Conservation (phyloP, 2,329 filamentous ascomycete species). For the Thelonectria rubi region DNA sequence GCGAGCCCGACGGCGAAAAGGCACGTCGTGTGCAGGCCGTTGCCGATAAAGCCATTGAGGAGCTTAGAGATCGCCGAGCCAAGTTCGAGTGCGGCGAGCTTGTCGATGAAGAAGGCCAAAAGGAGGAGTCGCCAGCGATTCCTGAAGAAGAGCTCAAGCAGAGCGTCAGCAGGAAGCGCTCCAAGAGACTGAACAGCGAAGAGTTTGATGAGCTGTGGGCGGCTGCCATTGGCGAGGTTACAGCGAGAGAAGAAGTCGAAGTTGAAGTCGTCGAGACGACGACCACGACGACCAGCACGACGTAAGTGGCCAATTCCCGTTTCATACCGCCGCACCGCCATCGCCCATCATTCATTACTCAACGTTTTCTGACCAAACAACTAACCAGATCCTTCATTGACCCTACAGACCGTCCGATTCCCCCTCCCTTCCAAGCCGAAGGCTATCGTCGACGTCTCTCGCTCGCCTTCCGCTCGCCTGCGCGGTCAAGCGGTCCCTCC, state of each 20-base stretch:
- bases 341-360: constrained; percentile 38
- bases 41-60: constrained; percentile 86
- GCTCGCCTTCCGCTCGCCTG: constrained; percentile 89
- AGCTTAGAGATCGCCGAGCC: constrained; percentile 84
- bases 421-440: constrained; percentile 67
- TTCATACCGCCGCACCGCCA: constrained; percentile 17
- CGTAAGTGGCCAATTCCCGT: constrained; percentile 59
- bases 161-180: constrained; percentile 77
- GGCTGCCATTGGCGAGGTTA: constrained; percentile 77
- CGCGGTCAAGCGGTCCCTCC: constrained; percentile 79
- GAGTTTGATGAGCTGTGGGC: constrained; percentile 93
- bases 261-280: constrained; percentile 56
- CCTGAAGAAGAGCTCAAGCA: constrained; percentile 80
- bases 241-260: constrained; percentile 68
- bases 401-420: constrained; percentile 76
- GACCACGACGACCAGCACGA: constrained; percentile 33
- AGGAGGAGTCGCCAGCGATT: constrained; percentile 65
- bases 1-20: constrained; percentile 94
- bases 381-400: constrained; percentile 86
- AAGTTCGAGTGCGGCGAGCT: constrained; percentile 89
- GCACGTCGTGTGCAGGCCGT: constrained; percentile 86
- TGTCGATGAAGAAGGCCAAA: constrained; percentile 67
- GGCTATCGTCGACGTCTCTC: constrained; percentile 87
- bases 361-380: constrained; percentile 65
- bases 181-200: constrained; percentile 82